Evolutionary conservation across 208 protist species (phyloP).

Genomic region (Crithidia expoeki): DNA sequence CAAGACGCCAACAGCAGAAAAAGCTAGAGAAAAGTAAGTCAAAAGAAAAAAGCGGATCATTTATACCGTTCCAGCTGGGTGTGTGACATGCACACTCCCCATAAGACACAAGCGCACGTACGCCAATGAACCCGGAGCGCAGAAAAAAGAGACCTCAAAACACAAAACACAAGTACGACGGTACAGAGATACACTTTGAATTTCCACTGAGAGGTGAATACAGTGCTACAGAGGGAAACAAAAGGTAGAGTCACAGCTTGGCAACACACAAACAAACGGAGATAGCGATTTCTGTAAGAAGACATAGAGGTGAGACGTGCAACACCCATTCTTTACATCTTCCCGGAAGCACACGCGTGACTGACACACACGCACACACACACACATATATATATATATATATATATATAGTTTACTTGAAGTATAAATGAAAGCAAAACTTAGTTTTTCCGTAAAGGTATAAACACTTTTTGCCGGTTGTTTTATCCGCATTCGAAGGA

Average conservation of each 20-base stretch:
- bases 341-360: not conserved
- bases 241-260: no score
- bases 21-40: no score
- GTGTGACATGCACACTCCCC: no score
- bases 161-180: no score
- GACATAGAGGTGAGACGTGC: not conserved
- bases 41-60: no score
- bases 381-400: not conserved
- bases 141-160: no score
- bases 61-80: no score
- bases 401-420: not conserved
- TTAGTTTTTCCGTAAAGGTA: conserved; percentile 6
- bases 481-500: conserved; percentile 15
- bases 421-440: conserved; percentile 27
- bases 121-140: no score
- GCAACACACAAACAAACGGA: no score
- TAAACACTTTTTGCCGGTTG: not conserved
- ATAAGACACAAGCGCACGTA: no score
- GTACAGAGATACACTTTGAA: not conserved
- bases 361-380: not conserved
- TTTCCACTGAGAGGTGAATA: not conserved
- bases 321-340: not conserved
- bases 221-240: not conserved
- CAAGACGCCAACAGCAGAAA: no score
- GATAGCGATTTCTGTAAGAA: not conserved